Base-by-base conservation (phyloP, 306 rosid genomes). In the Oxytropis ochrocephala region DNA sequence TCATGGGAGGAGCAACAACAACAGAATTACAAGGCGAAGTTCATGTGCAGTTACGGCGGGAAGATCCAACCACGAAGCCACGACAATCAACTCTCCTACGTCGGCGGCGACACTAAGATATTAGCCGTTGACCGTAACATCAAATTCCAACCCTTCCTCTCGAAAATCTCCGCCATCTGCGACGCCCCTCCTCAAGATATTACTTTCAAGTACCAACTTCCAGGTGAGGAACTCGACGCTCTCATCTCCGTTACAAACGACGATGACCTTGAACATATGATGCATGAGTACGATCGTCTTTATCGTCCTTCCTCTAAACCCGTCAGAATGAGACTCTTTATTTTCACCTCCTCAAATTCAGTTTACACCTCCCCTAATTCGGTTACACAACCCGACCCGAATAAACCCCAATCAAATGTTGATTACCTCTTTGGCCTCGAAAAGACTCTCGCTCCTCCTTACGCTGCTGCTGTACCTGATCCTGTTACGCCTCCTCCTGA, bases 21-120 rank as follows among this genome's bases (percentile, higher is more conserved):
- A 30, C 72, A 63, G 0, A 87, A 49, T 69, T 89, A 83, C 86
- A 88, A 83, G 55, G 91, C 83, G 21, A 92, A 88, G 67, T 86
- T 92, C 80, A 86, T 92, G 91, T 92, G 92, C 80, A 89, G 96
- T 78, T 92, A 92, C 59, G 96, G 95, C 70, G 98, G 98, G 14
- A 92, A 92, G 87, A 92, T 92, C 88, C 91, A 83, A 60, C 98
- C 98, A 0, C 96, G 98, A 2, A 82, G 63, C 8, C 96, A 92
- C 66, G 98, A 92, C 75, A 92, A 92, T 44, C 89, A 80, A 32
- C 93, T 92, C 68, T 86, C 91, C 68, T 92, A 92, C 77, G 74
- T 85, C 61, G 96, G 96, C 66, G 98, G 98, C 21, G 98, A 89
- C 60, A 92, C 98, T 48, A 92, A 92, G 81, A 92, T 92, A 69